A percentile compares a stretch with the other conserved stretches of the same genome.
phyloP scores from a whole-genome alignment of 129 eudicot genomes.

The Flaveria trinervia region DNA sequence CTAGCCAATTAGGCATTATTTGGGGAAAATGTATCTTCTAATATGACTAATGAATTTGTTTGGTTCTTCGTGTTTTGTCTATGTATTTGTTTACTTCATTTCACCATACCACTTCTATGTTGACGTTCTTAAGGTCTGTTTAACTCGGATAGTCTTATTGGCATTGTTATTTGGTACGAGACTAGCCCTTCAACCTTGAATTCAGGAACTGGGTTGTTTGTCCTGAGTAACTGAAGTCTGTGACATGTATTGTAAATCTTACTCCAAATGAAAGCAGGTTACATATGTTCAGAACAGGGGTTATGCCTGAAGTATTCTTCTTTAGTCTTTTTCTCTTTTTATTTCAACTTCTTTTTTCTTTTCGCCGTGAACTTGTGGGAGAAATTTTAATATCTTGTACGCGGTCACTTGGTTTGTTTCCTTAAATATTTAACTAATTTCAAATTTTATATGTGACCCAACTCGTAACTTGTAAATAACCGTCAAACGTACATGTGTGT shows the following conservation, averaged over 20 bases:
- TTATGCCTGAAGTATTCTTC: conserved; percentile 11
- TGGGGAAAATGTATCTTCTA: not conserved
- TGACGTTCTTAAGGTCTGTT: not conserved
- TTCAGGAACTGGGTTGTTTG: not conserved
- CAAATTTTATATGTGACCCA: not conserved
- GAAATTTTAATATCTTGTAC: conserved; percentile 10
- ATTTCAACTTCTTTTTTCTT: conserved; percentile 10
- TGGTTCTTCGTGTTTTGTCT: conserved; percentile 10
- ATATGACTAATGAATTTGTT: not conserved
- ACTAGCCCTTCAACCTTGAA: not conserved
- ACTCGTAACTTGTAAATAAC: not conserved
- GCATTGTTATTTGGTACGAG: conserved; percentile 1
- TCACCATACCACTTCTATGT: not conserved
- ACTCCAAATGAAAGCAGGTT: not conserved
- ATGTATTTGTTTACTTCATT: not conserved
- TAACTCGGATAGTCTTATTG: not conserved
- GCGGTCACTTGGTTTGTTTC: not conserved
- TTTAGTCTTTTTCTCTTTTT: not conserved
- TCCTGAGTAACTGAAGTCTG: too few relatives aligned
- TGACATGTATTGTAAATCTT: not conserved
- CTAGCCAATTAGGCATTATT: not conserved
- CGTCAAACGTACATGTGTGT: not conserved
- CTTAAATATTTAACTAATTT: not conserved
- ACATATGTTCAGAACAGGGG: not conserved
- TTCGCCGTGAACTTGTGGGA: not conserved